Percentiles rank a stretch among this genome's conserved stretches.
Conservation (phyloP, 2,329 filamentous ascomycete species). For the Xylariaceae sp. region DNA sequence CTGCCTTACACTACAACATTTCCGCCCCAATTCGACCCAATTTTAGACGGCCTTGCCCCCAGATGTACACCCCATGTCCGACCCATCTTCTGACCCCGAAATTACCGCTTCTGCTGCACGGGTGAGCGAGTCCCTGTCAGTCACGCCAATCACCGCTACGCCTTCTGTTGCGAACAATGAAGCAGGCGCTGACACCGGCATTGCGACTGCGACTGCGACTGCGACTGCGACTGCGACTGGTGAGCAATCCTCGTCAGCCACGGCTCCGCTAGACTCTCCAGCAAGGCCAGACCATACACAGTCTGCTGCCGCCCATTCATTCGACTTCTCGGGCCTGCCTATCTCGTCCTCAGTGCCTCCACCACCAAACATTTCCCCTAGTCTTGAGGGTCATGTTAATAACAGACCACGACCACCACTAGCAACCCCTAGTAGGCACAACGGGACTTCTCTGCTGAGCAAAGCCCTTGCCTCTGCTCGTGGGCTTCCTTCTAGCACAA, state of each 20-base stretch:
- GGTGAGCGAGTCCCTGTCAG: constrained; percentile 26
- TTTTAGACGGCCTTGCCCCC: constrained; percentile 26
- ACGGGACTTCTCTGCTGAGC: constrained; percentile 50
- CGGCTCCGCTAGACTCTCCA: constrained; percentile 26
- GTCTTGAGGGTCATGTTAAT: constrained; percentile 37
- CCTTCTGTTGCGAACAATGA: constrained; percentile 3
- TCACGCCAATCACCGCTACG: constrained; percentile 17
- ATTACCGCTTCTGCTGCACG: constrained; percentile 46
- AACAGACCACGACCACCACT: constrained; percentile 44
- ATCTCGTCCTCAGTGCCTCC: constrained; percentile 21
- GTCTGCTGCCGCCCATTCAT: constrained; percentile 18
- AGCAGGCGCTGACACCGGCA: neutral
- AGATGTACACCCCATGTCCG: constrained; percentile 57
- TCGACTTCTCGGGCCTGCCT: constrained; percentile 17
- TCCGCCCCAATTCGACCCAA: constrained; percentile 14
- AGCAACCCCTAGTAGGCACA: constrained; percentile 36
- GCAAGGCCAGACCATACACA: constrained; percentile 23
- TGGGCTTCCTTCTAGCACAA: constrained; percentile 38
- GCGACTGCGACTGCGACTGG: constrained; percentile 24
- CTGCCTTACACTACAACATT: constrained; percentile 3
- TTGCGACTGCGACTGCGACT: constrained; percentile 10
- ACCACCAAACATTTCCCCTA: constrained; percentile 26
- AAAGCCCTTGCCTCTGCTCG: constrained; percentile 55
- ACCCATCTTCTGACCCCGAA: constrained; percentile 44
- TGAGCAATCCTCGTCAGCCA: constrained; percentile 25